These are phyloP conservation scores for Torulaspora maleeae DNA, from an alignment of 805 yeast genomes.

Conservation along the genomic window DNA sequence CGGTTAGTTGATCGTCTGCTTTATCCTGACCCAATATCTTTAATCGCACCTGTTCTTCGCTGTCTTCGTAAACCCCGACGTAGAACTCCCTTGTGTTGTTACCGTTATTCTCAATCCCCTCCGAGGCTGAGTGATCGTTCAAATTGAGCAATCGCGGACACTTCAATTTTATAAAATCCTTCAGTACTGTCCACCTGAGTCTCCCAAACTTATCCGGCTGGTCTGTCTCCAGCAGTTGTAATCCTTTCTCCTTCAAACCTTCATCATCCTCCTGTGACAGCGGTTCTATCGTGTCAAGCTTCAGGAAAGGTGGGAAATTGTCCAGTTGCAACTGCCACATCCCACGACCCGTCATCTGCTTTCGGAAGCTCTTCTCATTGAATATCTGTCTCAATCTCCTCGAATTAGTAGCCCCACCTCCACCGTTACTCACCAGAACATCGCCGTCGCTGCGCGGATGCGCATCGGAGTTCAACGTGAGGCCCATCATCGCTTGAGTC, in stretches of 20 bases:
- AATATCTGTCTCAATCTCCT: constrained; percentile 31
- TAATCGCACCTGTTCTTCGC: constrained; percentile 19
- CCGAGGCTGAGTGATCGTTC: constrained; percentile 5
- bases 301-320: constrained; percentile 34
- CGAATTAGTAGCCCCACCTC: constrained; percentile 14
- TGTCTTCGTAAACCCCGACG: constrained; percentile 35
- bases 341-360: constrained; percentile 35
- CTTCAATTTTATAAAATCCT: constrained; percentile 36
- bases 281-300: constrained; percentile 23
- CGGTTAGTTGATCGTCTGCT: constrained; percentile 21
- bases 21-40: constrained; percentile 7
- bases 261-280: constrained; percentile 8
- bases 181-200: constrained; percentile 37
- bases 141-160: constrained; percentile 28
- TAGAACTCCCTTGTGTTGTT: constrained; percentile 35
- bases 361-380: constrained; percentile 33
- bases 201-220: constrained; percentile 29
- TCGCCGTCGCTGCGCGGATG: not conserved
- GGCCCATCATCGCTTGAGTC: not conserved
- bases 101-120: constrained; percentile 3
- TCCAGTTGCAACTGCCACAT: constrained; percentile 33
- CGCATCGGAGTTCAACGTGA: not conserved
- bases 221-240: constrained; percentile 17
- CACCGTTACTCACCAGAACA: not conserved
- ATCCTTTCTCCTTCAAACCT: constrained; percentile 5